A percentile compares a stretch with the other conserved stretches of the same genome.
phyloP scores from a whole-genome alignment of 306 rosid genomes.

The Oemleria cerasiformis region DNA sequence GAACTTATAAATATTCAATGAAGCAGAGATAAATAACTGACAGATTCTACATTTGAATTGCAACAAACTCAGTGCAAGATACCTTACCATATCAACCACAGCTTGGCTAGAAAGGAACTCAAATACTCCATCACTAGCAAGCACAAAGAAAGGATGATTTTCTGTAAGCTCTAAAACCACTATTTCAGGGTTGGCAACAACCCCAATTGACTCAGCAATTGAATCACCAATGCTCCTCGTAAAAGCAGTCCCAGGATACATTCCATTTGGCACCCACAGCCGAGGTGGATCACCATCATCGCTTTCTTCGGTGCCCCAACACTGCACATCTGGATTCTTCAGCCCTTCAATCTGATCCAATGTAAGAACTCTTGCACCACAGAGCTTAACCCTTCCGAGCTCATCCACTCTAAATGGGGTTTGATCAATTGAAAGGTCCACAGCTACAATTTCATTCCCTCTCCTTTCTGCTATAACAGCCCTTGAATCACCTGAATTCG shows the following conservation, averaged over 20 bases:
- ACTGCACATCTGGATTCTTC: slow-evolving; percentile 85
- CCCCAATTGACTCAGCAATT: slow-evolving; percentile 89
- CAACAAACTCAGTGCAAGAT: slow-evolving; percentile 22
- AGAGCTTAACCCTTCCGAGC: slow-evolving; percentile 78
- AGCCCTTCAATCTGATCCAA: slow-evolving; percentile 98
- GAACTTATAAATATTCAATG: neutral
- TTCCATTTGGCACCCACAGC: slow-evolving; percentile 94
- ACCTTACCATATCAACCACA: slow-evolving; percentile 91
- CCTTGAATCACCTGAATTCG: slow-evolving; percentile 95
- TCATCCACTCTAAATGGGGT: slow-evolving; percentile 85
- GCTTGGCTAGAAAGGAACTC: slow-evolving; percentile 95
- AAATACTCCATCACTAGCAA: slow-evolving; percentile 97
- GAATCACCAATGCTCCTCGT: slow-evolving; percentile 96
- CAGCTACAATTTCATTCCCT: slow-evolving; percentile 75
- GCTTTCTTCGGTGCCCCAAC: slow-evolving; percentile 90
- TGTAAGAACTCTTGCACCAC: slow-evolving; percentile 94
- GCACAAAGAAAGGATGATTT: slow-evolving; percentile 81
- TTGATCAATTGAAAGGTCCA: slow-evolving; percentile 91
- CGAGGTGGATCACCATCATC: slow-evolving; percentile 99
- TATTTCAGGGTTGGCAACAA: slow-evolving; percentile 94
- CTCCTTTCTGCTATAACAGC: slow-evolving; percentile 83
- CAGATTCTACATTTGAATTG: slow-evolving; percentile 15
- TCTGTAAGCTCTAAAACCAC: slow-evolving; percentile 80
- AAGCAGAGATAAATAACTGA: slow-evolving; percentile 3
- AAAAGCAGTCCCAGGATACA: slow-evolving; percentile 98